These are phyloP conservation scores for Neocallimastix lanati DNA, from an alignment of 192 early-diverging fungal species.

Conservation along the genomic window DNA sequence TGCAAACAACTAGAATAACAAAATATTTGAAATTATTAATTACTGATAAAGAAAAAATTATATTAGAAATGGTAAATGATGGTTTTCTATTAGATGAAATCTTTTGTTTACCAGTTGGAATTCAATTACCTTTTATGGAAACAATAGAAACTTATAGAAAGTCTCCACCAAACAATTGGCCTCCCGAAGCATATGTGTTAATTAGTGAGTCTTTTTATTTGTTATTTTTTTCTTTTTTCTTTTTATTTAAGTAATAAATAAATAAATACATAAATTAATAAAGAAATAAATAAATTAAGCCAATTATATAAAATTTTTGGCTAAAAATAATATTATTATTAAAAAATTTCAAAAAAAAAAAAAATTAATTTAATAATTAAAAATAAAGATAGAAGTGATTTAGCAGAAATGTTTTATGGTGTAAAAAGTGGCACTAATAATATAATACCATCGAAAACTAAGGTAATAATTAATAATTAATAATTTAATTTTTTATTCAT, in stretches of 20 bases:
- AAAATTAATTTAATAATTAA: not conserved
- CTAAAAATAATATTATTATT: too few species aligned
- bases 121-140: slow-evolving; percentile 27
- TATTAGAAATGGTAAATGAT: slow-evolving; percentile 13
- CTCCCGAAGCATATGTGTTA: slow-evolving; percentile 17
- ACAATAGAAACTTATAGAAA: slow-evolving; percentile 26
- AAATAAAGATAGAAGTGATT: slow-evolving; percentile 6
- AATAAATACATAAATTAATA: too few species aligned
- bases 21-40: slow-evolving; percentile 7
- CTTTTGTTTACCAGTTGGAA: slow-evolving; percentile 29
- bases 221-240: not conserved
- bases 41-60: slow-evolving; percentile 12
- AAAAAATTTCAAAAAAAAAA: too few species aligned
- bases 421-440: slow-evolving; percentile 1
- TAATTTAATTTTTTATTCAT: slow-evolving; percentile 1
- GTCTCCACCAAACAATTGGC: slow-evolving; percentile 18
- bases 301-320: too few species aligned
- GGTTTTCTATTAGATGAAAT: slow-evolving; percentile 14
- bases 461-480: too few species aligned
- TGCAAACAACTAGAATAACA: slow-evolving; percentile 5
- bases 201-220: slow-evolving; percentile 29
- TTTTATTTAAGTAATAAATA: too few species aligned
- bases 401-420: not conserved
- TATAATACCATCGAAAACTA: too few species aligned
- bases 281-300: too few species aligned